phyloP scores from a whole-genome alignment of 2,329 filamentous ascomycete genomes.

The Fusarium nematophilum region DNA sequence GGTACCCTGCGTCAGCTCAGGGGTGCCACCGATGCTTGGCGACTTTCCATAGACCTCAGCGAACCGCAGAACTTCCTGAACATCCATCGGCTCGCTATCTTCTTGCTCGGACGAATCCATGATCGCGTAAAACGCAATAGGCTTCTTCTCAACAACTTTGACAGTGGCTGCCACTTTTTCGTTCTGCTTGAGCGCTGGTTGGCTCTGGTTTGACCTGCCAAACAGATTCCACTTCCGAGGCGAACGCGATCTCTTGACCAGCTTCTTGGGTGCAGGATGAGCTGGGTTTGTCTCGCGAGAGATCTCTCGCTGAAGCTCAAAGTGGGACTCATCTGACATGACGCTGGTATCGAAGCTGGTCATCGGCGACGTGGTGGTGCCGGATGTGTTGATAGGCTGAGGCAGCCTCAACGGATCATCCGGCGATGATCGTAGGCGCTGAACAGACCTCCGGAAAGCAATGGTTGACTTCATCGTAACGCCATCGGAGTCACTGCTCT shows the following conservation, averaged over 20 bases:
- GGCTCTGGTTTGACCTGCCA: slow-evolving; percentile 61
- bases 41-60: slow-evolving; percentile 53
- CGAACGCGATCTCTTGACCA: slow-evolving; percentile 65
- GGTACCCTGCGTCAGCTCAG: slow-evolving; percentile 27
- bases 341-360: slow-evolving; percentile 68
- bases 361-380: slow-evolving; percentile 59
- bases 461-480: slow-evolving; percentile 61
- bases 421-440: slow-evolving; percentile 60
- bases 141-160: slow-evolving; percentile 61
- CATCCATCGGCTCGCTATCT: slow-evolving; percentile 54
- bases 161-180: slow-evolving; percentile 60
- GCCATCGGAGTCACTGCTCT: slow-evolving; percentile 67
- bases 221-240: slow-evolving; percentile 74
- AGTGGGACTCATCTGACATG: slow-evolving; percentile 66
- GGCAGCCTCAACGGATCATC: slow-evolving; percentile 61
- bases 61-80: slow-evolving; percentile 62
- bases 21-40: slow-evolving; percentile 23
- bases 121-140: slow-evolving; percentile 70
- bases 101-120: slow-evolving; percentile 69
- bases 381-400: slow-evolving; percentile 62
- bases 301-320: slow-evolving; percentile 53
- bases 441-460: slow-evolving; percentile 66
- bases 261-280: slow-evolving; percentile 60
- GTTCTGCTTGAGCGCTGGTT: slow-evolving; percentile 53
- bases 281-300: slow-evolving; percentile 46